Percentiles rank a stretch among this genome's conserved stretches.
These are phyloP conservation scores for Ceriops tagal DNA, from an alignment of 345 rosid genomes.

Conservation along the genomic window DNA sequence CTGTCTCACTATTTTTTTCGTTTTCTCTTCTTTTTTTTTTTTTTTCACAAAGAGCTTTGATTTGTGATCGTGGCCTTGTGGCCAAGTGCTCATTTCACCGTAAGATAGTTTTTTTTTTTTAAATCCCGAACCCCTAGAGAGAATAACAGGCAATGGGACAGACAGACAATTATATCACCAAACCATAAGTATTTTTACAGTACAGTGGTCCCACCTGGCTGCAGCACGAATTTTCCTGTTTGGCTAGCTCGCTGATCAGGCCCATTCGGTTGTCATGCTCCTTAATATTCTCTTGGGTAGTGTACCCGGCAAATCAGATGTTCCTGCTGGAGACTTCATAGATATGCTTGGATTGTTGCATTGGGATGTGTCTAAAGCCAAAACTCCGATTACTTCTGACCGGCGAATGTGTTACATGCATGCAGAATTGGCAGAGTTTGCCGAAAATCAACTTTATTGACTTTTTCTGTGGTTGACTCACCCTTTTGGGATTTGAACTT, in stretches of 20 bases:
- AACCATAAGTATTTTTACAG: constrained; percentile 20
- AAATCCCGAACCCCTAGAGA: not conserved
- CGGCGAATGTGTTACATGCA: not conserved
- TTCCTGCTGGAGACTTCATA: not conserved
- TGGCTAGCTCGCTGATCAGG: not conserved
- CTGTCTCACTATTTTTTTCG: too few relatives aligned
- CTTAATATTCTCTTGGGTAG: not conserved
- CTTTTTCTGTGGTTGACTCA: too few relatives aligned
- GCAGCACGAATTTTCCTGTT: constrained; percentile 22
- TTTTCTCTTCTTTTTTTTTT: too few relatives aligned
- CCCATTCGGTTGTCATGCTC: constrained; percentile 13
- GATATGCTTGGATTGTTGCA: not conserved
- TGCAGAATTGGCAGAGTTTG: not conserved
- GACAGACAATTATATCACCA: constrained; percentile 25
- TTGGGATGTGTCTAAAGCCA: not conserved
- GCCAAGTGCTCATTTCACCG: too few relatives aligned
- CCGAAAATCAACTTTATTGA: too few relatives aligned
- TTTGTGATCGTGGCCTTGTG: too few relatives aligned
- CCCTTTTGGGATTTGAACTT: too few relatives aligned
- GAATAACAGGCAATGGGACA: constrained; percentile 35
- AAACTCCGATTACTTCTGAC: not conserved
- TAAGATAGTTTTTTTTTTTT: not conserved
- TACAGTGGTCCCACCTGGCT: constrained; percentile 32
- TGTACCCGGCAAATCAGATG: not conserved
- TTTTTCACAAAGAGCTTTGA: too few relatives aligned